Conservation (phyloP, 495 filamentous ascomycete species). For the Daldinia loculata region DNA sequence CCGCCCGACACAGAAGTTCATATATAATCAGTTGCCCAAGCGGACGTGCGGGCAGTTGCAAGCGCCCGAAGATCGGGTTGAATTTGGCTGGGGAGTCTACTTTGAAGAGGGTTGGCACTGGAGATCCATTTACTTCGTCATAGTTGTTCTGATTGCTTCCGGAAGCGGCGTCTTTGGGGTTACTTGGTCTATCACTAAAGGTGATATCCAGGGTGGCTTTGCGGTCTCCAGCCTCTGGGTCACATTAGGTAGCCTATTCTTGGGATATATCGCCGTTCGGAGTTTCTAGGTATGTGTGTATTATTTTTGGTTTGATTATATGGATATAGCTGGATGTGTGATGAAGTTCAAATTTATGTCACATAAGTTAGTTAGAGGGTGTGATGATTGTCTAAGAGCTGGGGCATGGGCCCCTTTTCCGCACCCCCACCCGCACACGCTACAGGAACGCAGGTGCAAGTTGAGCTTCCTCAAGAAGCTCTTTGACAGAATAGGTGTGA, state of each 20-base stretch:
- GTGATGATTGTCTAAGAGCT: too few relatives aligned
- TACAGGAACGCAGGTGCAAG: too few relatives aligned
- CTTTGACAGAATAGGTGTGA: too few relatives aligned
- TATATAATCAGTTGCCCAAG: background rate
- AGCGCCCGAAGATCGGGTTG: background rate
- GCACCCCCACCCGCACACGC: too few relatives aligned
- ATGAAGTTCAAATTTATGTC: background rate
- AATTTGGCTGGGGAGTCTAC: background rate
- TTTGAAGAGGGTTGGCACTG: background rate
- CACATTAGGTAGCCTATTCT: background rate
- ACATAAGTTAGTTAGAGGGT: background rate
- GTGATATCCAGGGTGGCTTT: constrained; percentile 5
- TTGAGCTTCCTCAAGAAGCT: too few relatives aligned
- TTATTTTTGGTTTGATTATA: background rate
- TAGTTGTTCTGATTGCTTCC: background rate
- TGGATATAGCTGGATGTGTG: background rate
- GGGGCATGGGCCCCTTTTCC: too few relatives aligned
- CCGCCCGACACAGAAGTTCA: background rate
- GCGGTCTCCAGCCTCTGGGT: background rate
- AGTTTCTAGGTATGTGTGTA: background rate
- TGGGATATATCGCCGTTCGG: background rate
- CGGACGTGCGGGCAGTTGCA: background rate
- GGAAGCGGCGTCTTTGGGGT: background rate
- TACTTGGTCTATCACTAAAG: constrained; percentile 27
- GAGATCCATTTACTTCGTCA: background rate